Evolutionary conservation across 108 stramenopile species (phyloP).

Genomic region (Bacterosira constricta): DNA sequence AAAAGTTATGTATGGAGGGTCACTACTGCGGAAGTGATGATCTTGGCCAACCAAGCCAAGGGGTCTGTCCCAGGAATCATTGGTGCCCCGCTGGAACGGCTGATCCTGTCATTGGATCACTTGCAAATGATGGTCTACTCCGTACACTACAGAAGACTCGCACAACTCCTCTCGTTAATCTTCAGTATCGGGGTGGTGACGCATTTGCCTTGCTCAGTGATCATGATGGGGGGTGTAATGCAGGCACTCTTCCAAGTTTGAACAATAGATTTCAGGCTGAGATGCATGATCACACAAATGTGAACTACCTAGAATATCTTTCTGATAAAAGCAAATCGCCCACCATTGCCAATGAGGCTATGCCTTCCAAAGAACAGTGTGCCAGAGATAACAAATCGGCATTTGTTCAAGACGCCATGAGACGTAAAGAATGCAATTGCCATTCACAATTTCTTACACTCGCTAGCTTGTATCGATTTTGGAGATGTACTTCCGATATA

Average conservation of each 20-base stretch:
- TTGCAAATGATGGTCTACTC: conserved; percentile 75
- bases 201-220: conserved; percentile 43
- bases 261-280: conserved; percentile 14
- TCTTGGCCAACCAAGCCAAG: conserved; percentile 29
- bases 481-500: conserved; percentile 65
- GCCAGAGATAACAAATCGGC: conserved; percentile 83
- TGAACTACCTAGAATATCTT: conserved; percentile 29
- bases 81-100: conserved; percentile 87
- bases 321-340: conserved; percentile 9
- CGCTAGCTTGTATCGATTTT: conserved; percentile 73
- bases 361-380: conserved; percentile 35
- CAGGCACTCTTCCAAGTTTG: conserved; percentile 48
- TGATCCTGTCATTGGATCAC: conserved; percentile 52
- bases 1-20: conserved; percentile 67
- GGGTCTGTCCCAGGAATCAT: conserved; percentile 66
- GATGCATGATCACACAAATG: conserved; percentile 10
- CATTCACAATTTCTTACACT: conserved; percentile 53
- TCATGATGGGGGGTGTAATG: conserved; percentile 60
- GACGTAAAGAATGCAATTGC: conserved; percentile 81
- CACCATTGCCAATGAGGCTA: conserved; percentile 22
- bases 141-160: conserved; percentile 38
- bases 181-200: conserved; percentile 63
- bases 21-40: conserved; percentile 60
- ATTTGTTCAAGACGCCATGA: conserved; percentile 57
- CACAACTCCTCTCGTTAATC: conserved; percentile 49